These are phyloP conservation scores for Microbotryum saponariae DNA, from an alignment of 1,284 basidiomycete species.

Conservation along the genomic window DNA sequence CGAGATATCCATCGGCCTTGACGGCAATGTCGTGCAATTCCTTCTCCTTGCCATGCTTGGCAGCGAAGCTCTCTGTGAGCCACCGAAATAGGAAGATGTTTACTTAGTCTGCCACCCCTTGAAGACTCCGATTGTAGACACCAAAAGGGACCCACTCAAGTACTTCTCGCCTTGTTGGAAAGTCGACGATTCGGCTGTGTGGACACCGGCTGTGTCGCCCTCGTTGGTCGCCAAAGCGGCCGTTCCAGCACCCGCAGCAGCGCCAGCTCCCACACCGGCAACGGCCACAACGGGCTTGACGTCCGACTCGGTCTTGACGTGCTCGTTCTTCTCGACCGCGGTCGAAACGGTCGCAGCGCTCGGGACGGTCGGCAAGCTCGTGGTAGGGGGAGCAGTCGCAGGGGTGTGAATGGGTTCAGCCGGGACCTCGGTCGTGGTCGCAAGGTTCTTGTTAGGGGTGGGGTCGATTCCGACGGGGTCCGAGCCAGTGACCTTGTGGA, in stretches of 20 bases:
- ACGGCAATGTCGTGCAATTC: neutral
- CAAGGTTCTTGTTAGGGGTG: too few relatives aligned
- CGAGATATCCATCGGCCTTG: conserved; percentile 7
- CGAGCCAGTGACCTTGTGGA: neutral
- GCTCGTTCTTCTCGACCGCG: conserved; percentile 12
- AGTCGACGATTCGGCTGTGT: neutral
- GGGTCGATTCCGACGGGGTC: too few relatives aligned
- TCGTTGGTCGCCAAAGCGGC: neutral
- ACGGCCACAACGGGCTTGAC: conserved; percentile 3
- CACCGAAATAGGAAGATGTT: neutral
- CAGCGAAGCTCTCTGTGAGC: neutral
- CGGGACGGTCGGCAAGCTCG: neutral
- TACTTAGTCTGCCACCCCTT: neutral
- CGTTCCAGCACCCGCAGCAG: neutral
- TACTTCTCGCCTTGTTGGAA: neutral
- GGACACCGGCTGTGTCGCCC: neutral
- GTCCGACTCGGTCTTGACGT: conserved; percentile 1
- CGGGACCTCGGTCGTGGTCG: too few relatives aligned
- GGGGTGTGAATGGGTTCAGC: too few relatives aligned
- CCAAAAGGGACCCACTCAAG: neutral
- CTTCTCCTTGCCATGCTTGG: neutral
- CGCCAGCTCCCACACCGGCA: conserved; percentile 1
- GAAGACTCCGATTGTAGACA: neutral
- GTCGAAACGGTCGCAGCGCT: conserved; percentile 9
- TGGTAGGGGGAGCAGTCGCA: neutral